Percentiles rank a stretch among this genome's conserved stretches.
Evolutionary conservation across 2,329 filamentous ascomycete genomes (phyloP).

Genomic region (Pseudocercospora ulei): DNA sequence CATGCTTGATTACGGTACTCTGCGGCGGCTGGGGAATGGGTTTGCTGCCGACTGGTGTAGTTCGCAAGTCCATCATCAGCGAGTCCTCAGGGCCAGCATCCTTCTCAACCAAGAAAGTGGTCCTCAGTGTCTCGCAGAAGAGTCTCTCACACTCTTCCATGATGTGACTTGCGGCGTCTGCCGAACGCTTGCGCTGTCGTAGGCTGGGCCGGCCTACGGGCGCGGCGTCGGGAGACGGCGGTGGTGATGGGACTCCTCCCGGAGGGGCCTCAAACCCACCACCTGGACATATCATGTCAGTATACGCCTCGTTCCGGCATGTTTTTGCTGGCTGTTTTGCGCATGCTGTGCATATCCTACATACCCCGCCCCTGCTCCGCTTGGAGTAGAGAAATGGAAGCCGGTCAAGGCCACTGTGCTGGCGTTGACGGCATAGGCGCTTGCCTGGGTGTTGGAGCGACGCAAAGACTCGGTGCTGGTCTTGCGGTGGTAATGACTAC

Average conservation of each 20-base stretch:
- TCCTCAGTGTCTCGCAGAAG: slow-evolving; percentile 92
- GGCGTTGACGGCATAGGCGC: slow-evolving; percentile 74
- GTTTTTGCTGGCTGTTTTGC: neutral
- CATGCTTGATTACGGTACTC: slow-evolving; percentile 25
- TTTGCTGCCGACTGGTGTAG: slow-evolving; percentile 23
- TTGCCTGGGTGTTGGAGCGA: slow-evolving; percentile 71
- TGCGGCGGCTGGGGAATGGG: slow-evolving; percentile 21
- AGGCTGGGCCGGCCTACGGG: slow-evolving; percentile 25
- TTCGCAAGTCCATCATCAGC: slow-evolving; percentile 68
- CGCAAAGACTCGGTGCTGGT: slow-evolving; percentile 52
- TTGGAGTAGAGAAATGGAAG: slow-evolving; percentile 86
- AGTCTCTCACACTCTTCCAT: slow-evolving; percentile 99
- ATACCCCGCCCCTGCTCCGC: slow-evolving; percentile 54
- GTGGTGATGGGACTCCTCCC: slow-evolving; percentile 68
- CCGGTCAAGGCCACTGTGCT: slow-evolving; percentile 61
- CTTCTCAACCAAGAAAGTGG: slow-evolving; percentile 95
- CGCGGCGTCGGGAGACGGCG: slow-evolving; percentile 59
- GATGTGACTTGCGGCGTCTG: slow-evolving; percentile 92
- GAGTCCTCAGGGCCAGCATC: slow-evolving; percentile 65
- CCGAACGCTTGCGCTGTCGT: slow-evolving; percentile 41
- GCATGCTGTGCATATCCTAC: slow-evolving; percentile 15
- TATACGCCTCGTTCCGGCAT: slow-evolving; percentile 5
- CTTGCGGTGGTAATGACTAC: slow-evolving; percentile 48
- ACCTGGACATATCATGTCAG: slow-evolving; percentile 51
- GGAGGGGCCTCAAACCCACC: slow-evolving; percentile 87